A percentile compares a stretch with the other conserved stretches of the same genome.
Evolutionary conservation across 352 stramenopile genomes (phyloP).

Genomic region (Globisporangium megalacanthum): DNA sequence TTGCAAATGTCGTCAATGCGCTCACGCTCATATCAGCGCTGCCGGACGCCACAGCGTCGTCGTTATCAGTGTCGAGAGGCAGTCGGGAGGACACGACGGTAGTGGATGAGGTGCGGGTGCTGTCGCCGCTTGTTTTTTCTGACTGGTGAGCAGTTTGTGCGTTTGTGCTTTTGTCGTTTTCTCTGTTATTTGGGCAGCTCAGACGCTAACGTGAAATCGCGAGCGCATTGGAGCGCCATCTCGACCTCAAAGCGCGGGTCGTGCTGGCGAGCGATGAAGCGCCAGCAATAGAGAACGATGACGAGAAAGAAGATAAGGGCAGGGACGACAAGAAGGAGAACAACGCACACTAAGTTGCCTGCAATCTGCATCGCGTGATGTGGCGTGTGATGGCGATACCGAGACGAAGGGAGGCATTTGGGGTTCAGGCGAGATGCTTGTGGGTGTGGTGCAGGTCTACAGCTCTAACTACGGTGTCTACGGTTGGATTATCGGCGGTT

Average conservation of each 20-base stretch:
- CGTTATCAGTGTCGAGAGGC: too few species aligned
- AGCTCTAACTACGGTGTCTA: not conserved
- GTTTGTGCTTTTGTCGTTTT: too few species aligned
- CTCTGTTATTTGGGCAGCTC: too few species aligned
- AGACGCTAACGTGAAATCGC: too few species aligned
- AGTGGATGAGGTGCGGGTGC: constrained; percentile 2
- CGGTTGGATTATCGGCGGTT: not conserved
- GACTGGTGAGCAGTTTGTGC: too few species aligned
- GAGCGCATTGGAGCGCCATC: constrained; percentile 5
- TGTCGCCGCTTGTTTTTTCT: not conserved
- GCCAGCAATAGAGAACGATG: not conserved
- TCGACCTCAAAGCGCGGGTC: constrained; percentile 6
- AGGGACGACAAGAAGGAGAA: constrained; percentile 15
- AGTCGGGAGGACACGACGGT: not conserved
- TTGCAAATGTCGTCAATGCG: constrained; percentile 21
- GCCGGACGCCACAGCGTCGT: constrained; percentile 10
- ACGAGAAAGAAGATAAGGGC: too few species aligned
- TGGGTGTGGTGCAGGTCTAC: too few species aligned
- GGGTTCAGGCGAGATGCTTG: too few species aligned
- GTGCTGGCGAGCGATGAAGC: constrained; percentile 3
- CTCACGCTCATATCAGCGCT: constrained; percentile 26
- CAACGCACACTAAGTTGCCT: constrained; percentile 18
- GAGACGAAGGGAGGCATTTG: too few species aligned
- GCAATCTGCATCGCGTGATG: constrained; percentile 24
- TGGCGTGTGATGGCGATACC: constrained; percentile 20